A percentile compares a stretch with the other conserved stretches of the same genome.
These are phyloP conservation scores for Striga asiatica DNA, from an alignment of 257 asterid genomes.

Conservation along the genomic window DNA sequence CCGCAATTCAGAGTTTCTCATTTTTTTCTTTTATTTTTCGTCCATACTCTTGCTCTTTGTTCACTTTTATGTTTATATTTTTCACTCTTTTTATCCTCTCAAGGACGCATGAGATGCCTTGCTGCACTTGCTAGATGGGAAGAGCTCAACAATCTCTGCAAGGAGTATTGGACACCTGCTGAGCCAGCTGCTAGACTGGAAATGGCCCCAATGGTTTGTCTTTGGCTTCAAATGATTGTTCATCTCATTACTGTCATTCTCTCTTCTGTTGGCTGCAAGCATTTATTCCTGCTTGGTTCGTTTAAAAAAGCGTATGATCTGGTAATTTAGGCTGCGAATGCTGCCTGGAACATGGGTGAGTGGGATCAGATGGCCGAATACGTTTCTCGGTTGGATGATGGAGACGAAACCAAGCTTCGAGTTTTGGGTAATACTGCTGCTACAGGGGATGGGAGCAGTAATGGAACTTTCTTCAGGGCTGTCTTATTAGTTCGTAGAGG, in stretches of 20 bases:
- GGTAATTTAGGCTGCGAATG: constrained; percentile 72
- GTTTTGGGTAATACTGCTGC: constrained; percentile 93
- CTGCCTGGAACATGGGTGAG: constrained; percentile 99
- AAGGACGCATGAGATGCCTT: constrained; percentile 98
- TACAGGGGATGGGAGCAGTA: constrained; percentile 92
- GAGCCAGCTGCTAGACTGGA: constrained; percentile 96
- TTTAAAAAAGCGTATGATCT: constrained; percentile 9
- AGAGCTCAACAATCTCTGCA: constrained; percentile 96
- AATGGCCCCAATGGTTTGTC: constrained; percentile 96
- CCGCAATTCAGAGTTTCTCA: not conserved
- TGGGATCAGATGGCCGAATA: constrained; percentile 99
- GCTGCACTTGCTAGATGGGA: constrained; percentile 99
- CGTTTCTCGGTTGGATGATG: constrained; percentile 95
- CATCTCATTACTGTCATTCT: not conserved
- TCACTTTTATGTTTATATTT: constrained; percentile 6
- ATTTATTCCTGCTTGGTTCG: not conserved
- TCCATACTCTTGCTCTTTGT: not conserved
- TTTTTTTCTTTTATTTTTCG: no score
- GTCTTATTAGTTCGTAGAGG: constrained; percentile 85
- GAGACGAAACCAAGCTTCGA: constrained; percentile 88
- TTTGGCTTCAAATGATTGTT: constrained; percentile 17
- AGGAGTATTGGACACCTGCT: constrained; percentile 98
- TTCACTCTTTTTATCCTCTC: constrained; percentile 12
- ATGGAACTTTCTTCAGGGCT: constrained; percentile 87
- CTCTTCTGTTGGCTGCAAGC: constrained; percentile 11